Evolutionary conservation across 1,139 yeast genomes (phyloP).

Genomic region (Yamadazyma dushanensis): DNA sequence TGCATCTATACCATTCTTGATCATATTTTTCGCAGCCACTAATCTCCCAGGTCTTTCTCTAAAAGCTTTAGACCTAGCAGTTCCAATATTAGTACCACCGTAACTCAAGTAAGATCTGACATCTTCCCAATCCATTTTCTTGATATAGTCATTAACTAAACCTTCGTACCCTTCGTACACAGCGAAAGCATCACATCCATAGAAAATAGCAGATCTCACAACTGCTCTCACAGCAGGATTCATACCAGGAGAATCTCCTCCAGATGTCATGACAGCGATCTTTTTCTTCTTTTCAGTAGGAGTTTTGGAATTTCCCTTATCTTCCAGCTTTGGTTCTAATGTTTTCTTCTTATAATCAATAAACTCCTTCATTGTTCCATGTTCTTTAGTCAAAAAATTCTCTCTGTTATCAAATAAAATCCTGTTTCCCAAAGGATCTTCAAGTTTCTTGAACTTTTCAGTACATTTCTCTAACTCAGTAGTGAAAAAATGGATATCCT

Average conservation of each 20-base stretch:
- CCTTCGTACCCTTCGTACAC: slow-evolving; percentile 81
- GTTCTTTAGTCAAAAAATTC: slow-evolving; percentile 6
- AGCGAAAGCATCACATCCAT: slow-evolving; percentile 72
- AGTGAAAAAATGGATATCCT: slow-evolving; percentile 52
- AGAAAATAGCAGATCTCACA: slow-evolving; percentile 69
- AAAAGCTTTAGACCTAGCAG: slow-evolving; percentile 73
- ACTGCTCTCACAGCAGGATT: slow-evolving; percentile 81
- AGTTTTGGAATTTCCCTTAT: not conserved
- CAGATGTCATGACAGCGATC: slow-evolving; percentile 84
- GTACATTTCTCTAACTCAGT: slow-evolving; percentile 44
- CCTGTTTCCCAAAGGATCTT: slow-evolving; percentile 17
- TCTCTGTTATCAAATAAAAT: slow-evolving; percentile 11
- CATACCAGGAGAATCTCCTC: slow-evolving; percentile 90
- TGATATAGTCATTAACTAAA: slow-evolving; percentile 57
- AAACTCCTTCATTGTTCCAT: slow-evolving; percentile 10
- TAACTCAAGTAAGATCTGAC: slow-evolving; percentile 72
- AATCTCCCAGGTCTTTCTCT: slow-evolving; percentile 69
- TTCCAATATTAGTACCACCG: slow-evolving; percentile 83
- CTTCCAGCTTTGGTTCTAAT: slow-evolving; percentile 3
- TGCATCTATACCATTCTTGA: slow-evolving; percentile 74
- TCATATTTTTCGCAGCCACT: slow-evolving; percentile 65
- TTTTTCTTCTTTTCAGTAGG: slow-evolving; percentile 33
- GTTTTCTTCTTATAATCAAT: slow-evolving; percentile 11
- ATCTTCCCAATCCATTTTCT: slow-evolving; percentile 72
- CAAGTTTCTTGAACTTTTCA: slow-evolving; percentile 25